phyloP scores from a whole-genome alignment of 2,329 filamentous ascomycete genomes.

The Raffaelea arxii region DNA sequence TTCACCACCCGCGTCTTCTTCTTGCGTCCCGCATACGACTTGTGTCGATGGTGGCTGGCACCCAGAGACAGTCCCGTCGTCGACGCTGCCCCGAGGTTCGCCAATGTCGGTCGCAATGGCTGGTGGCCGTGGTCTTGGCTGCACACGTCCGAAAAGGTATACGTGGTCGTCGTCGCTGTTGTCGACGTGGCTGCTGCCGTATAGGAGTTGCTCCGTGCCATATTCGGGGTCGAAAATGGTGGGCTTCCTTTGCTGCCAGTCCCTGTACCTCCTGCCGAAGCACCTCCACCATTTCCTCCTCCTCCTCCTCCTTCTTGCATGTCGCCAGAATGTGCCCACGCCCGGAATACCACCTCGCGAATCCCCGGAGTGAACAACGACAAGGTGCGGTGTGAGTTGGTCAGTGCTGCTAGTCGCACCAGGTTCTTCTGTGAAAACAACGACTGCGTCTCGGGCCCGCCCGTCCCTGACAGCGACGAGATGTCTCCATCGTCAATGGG shows the following conservation, averaged over 20 bases:
- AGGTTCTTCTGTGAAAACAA: conserved; percentile 95
- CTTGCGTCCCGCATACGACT: conserved; percentile 57
- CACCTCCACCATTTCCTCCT: too few species aligned
- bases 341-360: conserved; percentile 79
- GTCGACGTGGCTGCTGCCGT: conserved; percentile 48
- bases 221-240: conserved; percentile 35
- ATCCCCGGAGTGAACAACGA: conserved; percentile 91
- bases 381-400: conserved; percentile 79
- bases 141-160: conserved; percentile 64
- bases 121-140: conserved; percentile 53
- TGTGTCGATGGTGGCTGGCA: conserved; percentile 43
- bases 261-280: conserved; percentile 6
- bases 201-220: conserved; percentile 56
- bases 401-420: conserved; percentile 69
- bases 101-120: conserved; percentile 59
- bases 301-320: conserved; percentile 56
- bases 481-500: conserved; percentile 66
- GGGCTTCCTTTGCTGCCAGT: conserved; percentile 30
- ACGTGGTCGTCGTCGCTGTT: conserved; percentile 51
- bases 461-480: conserved; percentile 68
- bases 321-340: conserved; percentile 76
- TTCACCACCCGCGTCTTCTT: conserved; percentile 81
- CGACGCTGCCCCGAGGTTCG: conserved; percentile 51
- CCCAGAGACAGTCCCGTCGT: conserved; percentile 55
- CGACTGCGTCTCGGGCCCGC: conserved; percentile 71